Conservation (phyloP, 1,284 basidiomycete genomes). For the Anthracocystis walkeri region DNA sequence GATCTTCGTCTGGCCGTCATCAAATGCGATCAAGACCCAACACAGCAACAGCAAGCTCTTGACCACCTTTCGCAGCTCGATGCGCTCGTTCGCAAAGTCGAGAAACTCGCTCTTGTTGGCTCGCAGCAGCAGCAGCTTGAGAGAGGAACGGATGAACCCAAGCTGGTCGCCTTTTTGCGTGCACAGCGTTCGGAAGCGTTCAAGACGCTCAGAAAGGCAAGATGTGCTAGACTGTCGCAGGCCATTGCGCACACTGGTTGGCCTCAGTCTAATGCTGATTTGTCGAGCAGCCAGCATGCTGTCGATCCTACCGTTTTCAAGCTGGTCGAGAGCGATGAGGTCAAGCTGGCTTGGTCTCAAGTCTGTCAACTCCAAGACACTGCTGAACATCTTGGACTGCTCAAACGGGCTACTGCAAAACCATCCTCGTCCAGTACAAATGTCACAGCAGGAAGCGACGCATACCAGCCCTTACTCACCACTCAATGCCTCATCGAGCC, state of each 20-base stretch:
- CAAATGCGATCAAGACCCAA: constrained; percentile 14
- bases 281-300: not conserved
- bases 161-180: constrained; percentile 45
- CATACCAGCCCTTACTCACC: constrained; percentile 60
- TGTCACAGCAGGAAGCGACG: constrained; percentile 51
- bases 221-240: constrained; percentile 23
- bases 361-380: constrained; percentile 57
- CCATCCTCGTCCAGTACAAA: not conserved
- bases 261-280: constrained; percentile 20
- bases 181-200: constrained; percentile 48
- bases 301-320: not conserved
- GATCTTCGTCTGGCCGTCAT: constrained; percentile 33
- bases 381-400: constrained; percentile 48
- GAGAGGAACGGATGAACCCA: constrained; percentile 6
- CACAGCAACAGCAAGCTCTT: constrained; percentile 9
- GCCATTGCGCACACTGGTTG: constrained; percentile 47
- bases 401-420: constrained; percentile 32
- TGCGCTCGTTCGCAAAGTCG: constrained; percentile 28
- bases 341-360: constrained; percentile 53
- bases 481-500: constrained; percentile 87
- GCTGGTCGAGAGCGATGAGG: constrained; percentile 12
- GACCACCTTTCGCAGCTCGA: constrained; percentile 28
- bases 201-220: constrained; percentile 25
- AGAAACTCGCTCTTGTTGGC: constrained; percentile 20
- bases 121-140: constrained; percentile 2